Conservation (phyloP, 2,329 filamentous ascomycete species). For the Trichoderma oligosporum region DNA sequence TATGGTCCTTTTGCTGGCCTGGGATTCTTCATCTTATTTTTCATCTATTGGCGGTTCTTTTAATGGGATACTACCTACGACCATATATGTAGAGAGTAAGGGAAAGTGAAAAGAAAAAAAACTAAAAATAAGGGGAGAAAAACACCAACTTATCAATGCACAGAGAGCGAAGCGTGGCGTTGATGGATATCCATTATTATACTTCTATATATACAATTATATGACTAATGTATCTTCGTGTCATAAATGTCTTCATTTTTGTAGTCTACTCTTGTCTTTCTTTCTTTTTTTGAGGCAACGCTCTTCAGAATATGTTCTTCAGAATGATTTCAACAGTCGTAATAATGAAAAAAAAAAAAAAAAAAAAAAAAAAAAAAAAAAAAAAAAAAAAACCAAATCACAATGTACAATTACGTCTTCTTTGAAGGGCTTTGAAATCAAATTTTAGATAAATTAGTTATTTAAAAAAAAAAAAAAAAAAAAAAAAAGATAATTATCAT, state of each 20-base stretch:
- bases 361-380: not conserved
- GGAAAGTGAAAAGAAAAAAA: not conserved
- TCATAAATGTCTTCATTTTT: slow-evolving; percentile 9
- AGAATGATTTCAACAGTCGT: not conserved
- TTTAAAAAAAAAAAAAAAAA: not conserved
- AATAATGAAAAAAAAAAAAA: not conserved
- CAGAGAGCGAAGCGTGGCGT: slow-evolving; percentile 18
- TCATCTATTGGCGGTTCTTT: slow-evolving; percentile 93
- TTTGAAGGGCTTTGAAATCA: too few relatives aligned
- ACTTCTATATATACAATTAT: slow-evolving; percentile 26
- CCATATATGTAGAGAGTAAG: not conserved
- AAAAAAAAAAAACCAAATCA: too few relatives aligned
- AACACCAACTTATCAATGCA: slow-evolving; percentile 7
- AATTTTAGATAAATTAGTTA: too few relatives aligned
- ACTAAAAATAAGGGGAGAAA: not conserved
- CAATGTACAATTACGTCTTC: too few relatives aligned
- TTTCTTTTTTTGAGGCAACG: not conserved
- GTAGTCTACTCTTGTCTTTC: not conserved
- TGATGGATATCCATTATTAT: slow-evolving; percentile 20
- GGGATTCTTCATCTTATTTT: slow-evolving; percentile 76
- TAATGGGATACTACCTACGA: slow-evolving; percentile 47
- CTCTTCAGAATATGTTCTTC: not conserved
- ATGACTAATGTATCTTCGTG: slow-evolving; percentile 21
- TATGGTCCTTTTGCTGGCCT: slow-evolving; percentile 87
- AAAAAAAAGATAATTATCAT: not conserved